Percentiles rank a stretch among this genome's conserved stretches.
Evolutionary conservation across 208 protist species (phyloP).

Genomic region (Crithidia acanthocephali): DNA sequence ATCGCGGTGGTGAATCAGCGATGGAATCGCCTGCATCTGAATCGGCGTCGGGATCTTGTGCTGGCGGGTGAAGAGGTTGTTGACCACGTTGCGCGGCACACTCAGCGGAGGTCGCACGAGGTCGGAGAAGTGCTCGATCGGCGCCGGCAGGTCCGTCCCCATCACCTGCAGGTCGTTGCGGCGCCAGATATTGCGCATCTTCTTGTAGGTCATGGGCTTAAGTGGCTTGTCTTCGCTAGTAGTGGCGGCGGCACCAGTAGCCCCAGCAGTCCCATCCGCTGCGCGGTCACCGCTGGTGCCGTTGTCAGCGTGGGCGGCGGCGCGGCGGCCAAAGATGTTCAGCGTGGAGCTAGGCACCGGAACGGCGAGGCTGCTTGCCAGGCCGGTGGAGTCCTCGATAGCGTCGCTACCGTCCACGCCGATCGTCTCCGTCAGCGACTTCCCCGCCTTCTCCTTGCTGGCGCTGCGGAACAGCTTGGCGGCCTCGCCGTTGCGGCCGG

Average conservation of each 20-base stretch:
- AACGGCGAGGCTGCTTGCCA: constrained; percentile 37
- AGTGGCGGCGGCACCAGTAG: constrained; percentile 4
- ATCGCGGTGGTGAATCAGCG: constrained; percentile 88
- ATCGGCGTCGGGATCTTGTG: constrained; percentile 95
- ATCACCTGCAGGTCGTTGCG: constrained; percentile 82
- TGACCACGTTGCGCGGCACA: constrained; percentile 71
- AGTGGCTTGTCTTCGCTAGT: constrained; percentile 47
- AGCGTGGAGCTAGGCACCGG: constrained; percentile 55
- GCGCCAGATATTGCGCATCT: constrained; percentile 81
- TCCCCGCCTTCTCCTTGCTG: constrained; percentile 25
- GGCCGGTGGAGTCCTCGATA: constrained; percentile 13
- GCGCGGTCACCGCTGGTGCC: neutral
- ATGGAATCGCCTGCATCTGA: constrained; percentile 97
- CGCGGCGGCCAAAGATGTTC: constrained; percentile 53
- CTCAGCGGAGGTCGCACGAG: constrained; percentile 82
- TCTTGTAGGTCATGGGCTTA: constrained; percentile 77
- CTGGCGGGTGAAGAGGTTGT: constrained; percentile 83
- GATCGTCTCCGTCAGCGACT: constrained; percentile 15
- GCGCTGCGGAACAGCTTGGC: constrained; percentile 63
- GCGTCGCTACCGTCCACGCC: constrained; percentile 9
- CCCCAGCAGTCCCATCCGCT: constrained; percentile 3
- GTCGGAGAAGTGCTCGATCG: constrained; percentile 88
- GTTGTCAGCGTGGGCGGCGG: neutral
- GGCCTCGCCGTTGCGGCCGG: constrained; percentile 48
- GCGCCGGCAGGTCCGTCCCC: constrained; percentile 76